Percentiles rank a stretch among this genome's conserved stretches.
phyloP scores from a whole-genome alignment of 306 rosid genomes.

The Acacia acuminata region DNA sequence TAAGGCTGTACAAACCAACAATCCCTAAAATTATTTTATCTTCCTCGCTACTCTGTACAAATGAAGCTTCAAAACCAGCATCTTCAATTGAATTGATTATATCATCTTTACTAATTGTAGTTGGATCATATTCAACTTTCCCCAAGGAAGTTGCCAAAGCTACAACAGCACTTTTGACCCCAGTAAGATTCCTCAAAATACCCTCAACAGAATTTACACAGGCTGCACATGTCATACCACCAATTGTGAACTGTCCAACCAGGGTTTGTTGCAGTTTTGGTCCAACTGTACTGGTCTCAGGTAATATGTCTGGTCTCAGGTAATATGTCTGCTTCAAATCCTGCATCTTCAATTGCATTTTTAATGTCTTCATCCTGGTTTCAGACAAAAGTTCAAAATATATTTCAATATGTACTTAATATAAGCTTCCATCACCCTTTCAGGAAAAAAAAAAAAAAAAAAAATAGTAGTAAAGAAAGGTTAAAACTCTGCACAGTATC shows the following conservation, averaged over 20 bases:
- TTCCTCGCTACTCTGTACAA: slow-evolving; percentile 85
- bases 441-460: no score
- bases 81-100: slow-evolving; percentile 90
- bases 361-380: slow-evolving; percentile 80
- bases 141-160: slow-evolving; percentile 93
- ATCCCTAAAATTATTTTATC: slow-evolving; percentile 73
- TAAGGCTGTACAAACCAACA: slow-evolving; percentile 60
- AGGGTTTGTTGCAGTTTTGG: slow-evolving; percentile 58
- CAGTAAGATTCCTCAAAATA: slow-evolving; percentile 76
- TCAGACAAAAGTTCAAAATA: slow-evolving; percentile 31
- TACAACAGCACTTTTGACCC: slow-evolving; percentile 87
- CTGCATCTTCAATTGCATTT: slow-evolving; percentile 95
- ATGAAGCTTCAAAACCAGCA: slow-evolving; percentile 88
- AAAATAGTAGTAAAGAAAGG: slow-evolving; percentile 6
- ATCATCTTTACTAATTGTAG: slow-evolving; percentile 70
- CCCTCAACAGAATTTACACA: slow-evolving; percentile 97
- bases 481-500: neutral
- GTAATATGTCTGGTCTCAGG: no score
- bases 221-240: slow-evolving; percentile 99
- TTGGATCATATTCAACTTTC: slow-evolving; percentile 89
- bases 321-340: slow-evolving; percentile 91
- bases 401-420: slow-evolving; percentile 24
- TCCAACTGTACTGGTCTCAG: slow-evolving; percentile 65
- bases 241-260: slow-evolving; percentile 84
- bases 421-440: slow-evolving; percentile 13